Base-by-base conservation (phyloP, 1,284 basidiomycete species). In the Marasmius sp. region DNA sequence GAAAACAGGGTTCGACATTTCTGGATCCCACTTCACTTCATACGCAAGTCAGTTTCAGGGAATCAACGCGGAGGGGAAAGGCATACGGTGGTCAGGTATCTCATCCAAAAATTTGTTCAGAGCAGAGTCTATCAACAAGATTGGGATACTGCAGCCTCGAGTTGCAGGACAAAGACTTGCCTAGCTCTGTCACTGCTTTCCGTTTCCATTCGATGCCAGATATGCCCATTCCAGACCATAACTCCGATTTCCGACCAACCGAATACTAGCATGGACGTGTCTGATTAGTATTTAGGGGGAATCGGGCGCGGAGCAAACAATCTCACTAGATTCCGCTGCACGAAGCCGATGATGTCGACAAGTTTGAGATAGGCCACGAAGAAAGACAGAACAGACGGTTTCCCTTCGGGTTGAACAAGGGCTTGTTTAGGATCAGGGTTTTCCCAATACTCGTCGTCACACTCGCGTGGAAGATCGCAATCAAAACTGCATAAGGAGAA, bases 11-110 rank as follows among this genome's bases (percentile, higher is more conserved):
- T 88, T 65, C 43, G 79, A 70, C 18, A 79, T 77, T 10, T 81
- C 74, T 0, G 87, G 83, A 71, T 91, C 83, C 89, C 88, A 90
- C 36, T 77, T 77, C 41, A 85, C 84, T 86, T 56, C 27, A 27
- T 5, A 20, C 34, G 22, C 22, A 20, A 50, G 43, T 48, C 6
- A 37, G 16, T 38, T 34, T 18, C 2, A 56, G 37, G 12, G 8
- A 47, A 2, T 38, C 10, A 20, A 10, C 20, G 9, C 11, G 14
- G 36, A 7, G 22, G 14, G 39, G 39, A 16, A 14, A 7, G 16
- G 58, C 78, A 62, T 73, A 80, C 70, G 73, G 57, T 82, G 79
- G 65, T 80, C 77, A 2, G 85, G 85, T 0, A 87, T 79, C 5
- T 77, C 69, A 58, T 86, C 83, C 3, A 85, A 79, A 84, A 85